Base-by-base conservation (phyloP, 2,329 filamentous ascomycete genomes). In the Neopestalotiopsis clavispora region DNA sequence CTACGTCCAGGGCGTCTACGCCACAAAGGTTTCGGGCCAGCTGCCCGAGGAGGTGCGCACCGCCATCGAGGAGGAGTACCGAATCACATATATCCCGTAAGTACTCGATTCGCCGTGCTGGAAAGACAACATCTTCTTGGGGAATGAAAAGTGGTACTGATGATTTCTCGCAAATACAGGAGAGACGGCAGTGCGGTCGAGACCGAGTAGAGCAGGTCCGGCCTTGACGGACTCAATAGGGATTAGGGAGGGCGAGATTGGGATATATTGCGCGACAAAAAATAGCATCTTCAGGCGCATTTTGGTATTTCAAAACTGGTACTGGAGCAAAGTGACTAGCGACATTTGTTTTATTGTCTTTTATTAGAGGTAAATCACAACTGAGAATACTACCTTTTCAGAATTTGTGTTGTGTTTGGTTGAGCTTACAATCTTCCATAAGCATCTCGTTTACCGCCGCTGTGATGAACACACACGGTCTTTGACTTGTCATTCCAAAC, bases 1-100 rank as follows among this genome's bases (percentile, higher is more conserved):
- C 67, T 98, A 97, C 80, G 92, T 96, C 66, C 89, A 90, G 17
- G 96, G 96, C 67, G 91, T 97, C 69, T 99, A 99, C 83, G 96
- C 96, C 20, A 93, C 94, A 68, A 98, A 98, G 84, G 96, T 99
- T 30, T 94, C 92, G 40, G 96, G 96, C 20, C 90, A 93, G 78
- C 81, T 92, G 69, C 90, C 90, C 4, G 90, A 92, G 72, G 90
- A 92, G 71, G 85, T 92, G 56, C 82, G 88, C 60, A 83, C 84
- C 28, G 83, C 84, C 59, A 82, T 92, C 68, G 87, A 91, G 77
- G 88, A 91, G 68, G 89, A 91, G 76, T 87, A 87, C 71, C 83
- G 89, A 75, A 83, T 91, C 85, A 86, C 77, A 6, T 91, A 92
- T 73, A 90, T 92, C 71, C 90, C 90, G 86, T 91, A 80, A 75